Conservation (phyloP, 2,329 filamentous ascomycete species). For the Albifimbria verrucaria region DNA sequence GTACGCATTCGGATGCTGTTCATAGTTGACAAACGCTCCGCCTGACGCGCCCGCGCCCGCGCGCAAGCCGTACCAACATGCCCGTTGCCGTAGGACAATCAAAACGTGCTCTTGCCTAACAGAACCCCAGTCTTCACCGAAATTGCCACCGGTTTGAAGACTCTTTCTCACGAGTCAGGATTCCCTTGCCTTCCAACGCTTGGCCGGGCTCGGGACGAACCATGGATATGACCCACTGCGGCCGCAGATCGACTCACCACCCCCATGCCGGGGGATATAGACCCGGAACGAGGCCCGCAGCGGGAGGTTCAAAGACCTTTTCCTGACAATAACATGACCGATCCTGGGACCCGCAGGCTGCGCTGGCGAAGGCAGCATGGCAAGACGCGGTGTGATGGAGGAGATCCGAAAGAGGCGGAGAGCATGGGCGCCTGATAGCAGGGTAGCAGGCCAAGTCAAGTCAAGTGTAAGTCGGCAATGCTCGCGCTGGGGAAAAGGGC, state of each 20-base stretch:
- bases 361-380: constrained; percentile 14
- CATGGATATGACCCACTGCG: constrained; percentile 33
- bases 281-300: constrained; percentile 22
- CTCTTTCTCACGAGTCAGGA: constrained; percentile 21
- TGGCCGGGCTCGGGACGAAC: constrained; percentile 35
- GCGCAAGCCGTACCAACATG: too few relatives aligned
- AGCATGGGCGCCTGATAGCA: constrained; percentile 9
- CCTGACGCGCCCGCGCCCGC: too few relatives aligned
- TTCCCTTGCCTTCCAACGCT: constrained; percentile 31
- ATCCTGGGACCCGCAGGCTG: constrained; percentile 12
- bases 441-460: too few relatives aligned
- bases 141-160: constrained; percentile 23
- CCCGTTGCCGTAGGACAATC: constrained; percentile 19
- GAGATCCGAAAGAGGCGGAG: constrained; percentile 4
- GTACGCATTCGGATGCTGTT: too few relatives aligned
- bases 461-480: too few relatives aligned
- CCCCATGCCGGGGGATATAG: constrained; percentile 12
- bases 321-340: constrained; percentile 23
- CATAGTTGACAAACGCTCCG: too few relatives aligned
- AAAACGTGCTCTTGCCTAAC: too few relatives aligned
- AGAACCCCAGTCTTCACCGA: constrained; percentile 34
- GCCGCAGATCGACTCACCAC: constrained; percentile 36
- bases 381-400: constrained; percentile 12
- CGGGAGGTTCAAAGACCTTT: constrained; percentile 21
- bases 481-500: neutral